Percentiles rank a stretch among this genome's conserved stretches.
Conservation (phyloP, 495 filamentous ascomycete genomes). For the Neurospora sp. region DNA sequence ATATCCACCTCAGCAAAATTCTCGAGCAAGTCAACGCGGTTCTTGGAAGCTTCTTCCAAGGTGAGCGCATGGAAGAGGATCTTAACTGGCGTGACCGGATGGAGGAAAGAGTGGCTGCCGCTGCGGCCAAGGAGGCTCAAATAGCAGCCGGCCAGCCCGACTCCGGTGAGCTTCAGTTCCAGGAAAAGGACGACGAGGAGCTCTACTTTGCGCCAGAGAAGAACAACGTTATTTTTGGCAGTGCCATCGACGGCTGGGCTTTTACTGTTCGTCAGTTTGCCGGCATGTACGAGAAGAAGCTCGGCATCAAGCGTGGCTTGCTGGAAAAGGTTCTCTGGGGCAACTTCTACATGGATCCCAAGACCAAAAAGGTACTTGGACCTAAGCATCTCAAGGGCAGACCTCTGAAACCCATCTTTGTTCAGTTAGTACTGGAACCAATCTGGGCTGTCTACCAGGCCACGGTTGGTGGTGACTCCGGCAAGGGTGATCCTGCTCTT, state of each 20-base stretch:
- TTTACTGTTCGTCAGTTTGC: conserved; percentile 96
- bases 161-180: conserved; percentile 54
- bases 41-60: conserved; percentile 94
- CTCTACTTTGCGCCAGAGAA: conserved; percentile 97
- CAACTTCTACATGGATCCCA: conserved; percentile 92
- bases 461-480: conserved; percentile 68
- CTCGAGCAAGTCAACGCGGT: conserved; percentile 96
- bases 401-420: conserved; percentile 91
- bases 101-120: conserved; percentile 66
- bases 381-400: conserved; percentile 90
- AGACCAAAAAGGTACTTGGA: conserved; percentile 85
- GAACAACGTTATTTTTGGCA: conserved; percentile 98
- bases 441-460: conserved; percentile 97
- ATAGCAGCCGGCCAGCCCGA: conserved; percentile 41
- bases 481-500: conserved; percentile 73
- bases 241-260: conserved; percentile 95
- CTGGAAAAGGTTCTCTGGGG: conserved; percentile 97
- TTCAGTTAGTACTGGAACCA: conserved; percentile 89
- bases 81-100: conserved; percentile 90
- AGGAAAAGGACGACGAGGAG: conserved; percentile 93
- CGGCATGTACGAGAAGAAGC: conserved; percentile 86
- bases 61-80: conserved; percentile 98
- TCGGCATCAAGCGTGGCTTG: conserved; percentile 83
- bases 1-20: conserved; percentile 78
- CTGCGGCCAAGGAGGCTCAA: conserved; percentile 37